Base-by-base conservation (phyloP, 148 eudicot species). In the Beta vulgaris region DNA sequence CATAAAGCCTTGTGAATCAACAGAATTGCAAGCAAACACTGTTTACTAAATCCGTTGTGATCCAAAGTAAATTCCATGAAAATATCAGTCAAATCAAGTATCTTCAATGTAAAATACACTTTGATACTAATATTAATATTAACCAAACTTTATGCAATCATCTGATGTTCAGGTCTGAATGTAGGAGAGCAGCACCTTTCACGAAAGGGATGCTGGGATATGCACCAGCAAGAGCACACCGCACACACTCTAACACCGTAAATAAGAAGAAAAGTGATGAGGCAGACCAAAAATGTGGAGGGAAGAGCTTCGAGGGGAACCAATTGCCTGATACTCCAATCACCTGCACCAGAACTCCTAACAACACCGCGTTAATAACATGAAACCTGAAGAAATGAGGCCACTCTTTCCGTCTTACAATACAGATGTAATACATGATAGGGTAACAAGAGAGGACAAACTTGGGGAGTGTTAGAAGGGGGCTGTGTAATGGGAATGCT, bases 351-450 rank as follows among this genome's bases (percentile, higher is more conserved):
- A 86, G 73, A 35, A 82, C 84, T 85, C 93, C 97, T 14, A 91
- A 23, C 19, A 93, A 77, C 81, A 91, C 85, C 8, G 91, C 94
- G 73, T 72, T 80, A 59, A 93, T 86, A 60, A 90, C 94, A 76
- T 93, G 94, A 72, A 88, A 88, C 73, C 97, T 82, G 15, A 91
- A 86, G 77, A 93, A 93, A 78, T 89, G 92, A 7, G 98, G 98
- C 91, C 90, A 88, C 61, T 87, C 89, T 77, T 91, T 87, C 66
- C 85, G 77, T 82, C 93, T 87, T 44, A 91, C 97, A 0, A 93
- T 71, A 49, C 84, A 86, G 23, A 91, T 85, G 76, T 87, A 93
- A 26, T 86, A 87, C 13, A 84, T 77, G 31, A 88, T 67, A 44
- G 85, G 80, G 69, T 91, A 90, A 1, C 84, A 84, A 61, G 88